Percentiles rank a stretch among this genome's conserved stretches.
These are phyloP conservation scores for Penicillium lividum DNA, from an alignment of 495 filamentous ascomycete genomes.

Conservation along the genomic window DNA sequence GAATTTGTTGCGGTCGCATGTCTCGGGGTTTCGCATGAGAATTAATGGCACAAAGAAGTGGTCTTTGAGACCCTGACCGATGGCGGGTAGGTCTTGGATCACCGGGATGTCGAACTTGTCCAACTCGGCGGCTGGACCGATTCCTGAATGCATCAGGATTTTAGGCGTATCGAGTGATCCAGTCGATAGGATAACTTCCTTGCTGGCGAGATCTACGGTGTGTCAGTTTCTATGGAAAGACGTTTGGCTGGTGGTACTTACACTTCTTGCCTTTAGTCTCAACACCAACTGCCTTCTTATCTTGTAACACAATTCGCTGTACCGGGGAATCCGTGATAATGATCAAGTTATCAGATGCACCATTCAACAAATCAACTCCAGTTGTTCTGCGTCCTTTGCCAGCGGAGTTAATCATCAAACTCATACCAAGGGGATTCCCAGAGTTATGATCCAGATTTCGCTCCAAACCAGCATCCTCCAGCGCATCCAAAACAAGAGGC, in stretches of 20 bases:
- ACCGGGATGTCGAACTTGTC: conserved; percentile 53
- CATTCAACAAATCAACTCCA: conserved; percentile 48
- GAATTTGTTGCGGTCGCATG: conserved; percentile 35
- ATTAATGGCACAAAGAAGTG: conserved; percentile 39
- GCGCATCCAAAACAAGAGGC: conserved; percentile 40
- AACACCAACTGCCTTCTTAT: conserved; percentile 54
- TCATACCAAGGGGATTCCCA: conserved; percentile 61
- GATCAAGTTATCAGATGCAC: conserved; percentile 50
- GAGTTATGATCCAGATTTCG: conserved; percentile 59
- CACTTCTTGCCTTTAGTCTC: conserved; percentile 38
- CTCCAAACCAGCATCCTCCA: conserved; percentile 48
- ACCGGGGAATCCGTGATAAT: conserved; percentile 51
- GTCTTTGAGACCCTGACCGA: conserved; percentile 63
- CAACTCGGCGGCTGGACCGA: conserved; percentile 57
- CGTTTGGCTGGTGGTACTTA: conserved; percentile 13
- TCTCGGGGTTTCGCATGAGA: conserved; percentile 28
- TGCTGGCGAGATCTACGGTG: conserved; percentile 37
- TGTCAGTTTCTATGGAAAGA: background rate
- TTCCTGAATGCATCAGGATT: conserved; percentile 65
- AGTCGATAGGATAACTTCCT: conserved; percentile 59
- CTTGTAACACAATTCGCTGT: conserved; percentile 51
- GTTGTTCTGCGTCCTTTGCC: conserved; percentile 52
- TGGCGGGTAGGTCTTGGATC: conserved; percentile 44
- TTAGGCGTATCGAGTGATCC: conserved; percentile 61
- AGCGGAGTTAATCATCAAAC: conserved; percentile 47